These are phyloP conservation scores for Pseudotsuga menziesii DNA, from an alignment of 75 land plant genomes.

Conservation along the genomic window DNA sequence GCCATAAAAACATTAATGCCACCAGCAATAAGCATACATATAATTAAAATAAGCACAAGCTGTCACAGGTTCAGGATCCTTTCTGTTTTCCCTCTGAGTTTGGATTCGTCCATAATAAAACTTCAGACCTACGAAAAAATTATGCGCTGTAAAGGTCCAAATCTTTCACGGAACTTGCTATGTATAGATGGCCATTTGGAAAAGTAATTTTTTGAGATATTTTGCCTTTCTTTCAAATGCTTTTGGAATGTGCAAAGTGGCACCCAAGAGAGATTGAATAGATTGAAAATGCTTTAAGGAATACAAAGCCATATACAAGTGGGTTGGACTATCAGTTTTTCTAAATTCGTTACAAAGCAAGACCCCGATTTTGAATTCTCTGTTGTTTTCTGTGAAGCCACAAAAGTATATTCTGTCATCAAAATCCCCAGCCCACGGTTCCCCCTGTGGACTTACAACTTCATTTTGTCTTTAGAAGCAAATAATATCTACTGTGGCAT, in stretches of 20 bases:
- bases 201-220: background rate
- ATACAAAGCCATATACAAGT: background rate
- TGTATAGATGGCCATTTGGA: background rate
- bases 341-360: background rate
- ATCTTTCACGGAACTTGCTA: background rate
- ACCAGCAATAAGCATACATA: too few relatives aligned
- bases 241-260: background rate
- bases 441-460: background rate
- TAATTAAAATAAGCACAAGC: too few relatives aligned
- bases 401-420: background rate
- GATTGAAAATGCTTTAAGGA: background rate
- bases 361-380: background rate
- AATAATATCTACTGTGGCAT: background rate
- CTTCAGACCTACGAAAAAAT: background rate
- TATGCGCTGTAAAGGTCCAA: background rate
- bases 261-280: background rate
- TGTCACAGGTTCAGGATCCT: too few relatives aligned
- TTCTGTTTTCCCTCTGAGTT: too few relatives aligned
- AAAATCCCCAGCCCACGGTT: background rate
- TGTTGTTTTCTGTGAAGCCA: background rate
- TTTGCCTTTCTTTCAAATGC: background rate
- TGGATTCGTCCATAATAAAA: background rate
- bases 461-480: background rate
- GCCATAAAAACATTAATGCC: too few relatives aligned
- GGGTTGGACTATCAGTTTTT: background rate